Evolutionary conservation across 345 rosid genomes (phyloP).

Genomic region (Gossypium thurberi): DNA sequence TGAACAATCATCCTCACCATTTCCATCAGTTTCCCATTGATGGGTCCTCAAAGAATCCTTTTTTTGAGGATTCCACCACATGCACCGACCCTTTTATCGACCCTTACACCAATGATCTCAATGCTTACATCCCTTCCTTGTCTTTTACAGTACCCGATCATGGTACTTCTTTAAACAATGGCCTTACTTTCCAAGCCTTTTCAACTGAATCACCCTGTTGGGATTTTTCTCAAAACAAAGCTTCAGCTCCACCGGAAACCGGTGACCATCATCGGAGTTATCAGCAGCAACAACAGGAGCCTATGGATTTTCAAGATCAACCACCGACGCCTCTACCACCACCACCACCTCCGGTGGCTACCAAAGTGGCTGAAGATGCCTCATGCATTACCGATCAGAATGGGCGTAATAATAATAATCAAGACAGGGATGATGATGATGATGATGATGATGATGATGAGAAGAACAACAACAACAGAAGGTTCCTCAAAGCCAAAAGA

Average conservation of each 20-base stretch:
- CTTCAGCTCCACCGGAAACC: not conserved
- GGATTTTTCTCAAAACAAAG: slow-evolving; percentile 13
- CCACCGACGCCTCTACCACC: not conserved
- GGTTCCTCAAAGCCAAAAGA: slow-evolving; percentile 17
- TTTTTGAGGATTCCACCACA: slow-evolving; percentile 6
- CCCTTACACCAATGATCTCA: slow-evolving; percentile 3
- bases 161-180: not conserved
- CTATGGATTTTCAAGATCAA: slow-evolving; percentile 9
- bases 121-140: slow-evolving; percentile 1
- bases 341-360: not conserved
- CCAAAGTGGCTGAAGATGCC: slow-evolving; percentile 14
- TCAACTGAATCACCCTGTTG: not conserved
- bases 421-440: not conserved
- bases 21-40: slow-evolving; percentile 12
- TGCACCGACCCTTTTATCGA: slow-evolving; percentile 13
- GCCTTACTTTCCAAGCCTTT: slow-evolving; percentile 14
- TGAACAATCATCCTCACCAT: slow-evolving; percentile 11
- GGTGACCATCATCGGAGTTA: not conserved
- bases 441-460: slow-evolving; percentile 1
- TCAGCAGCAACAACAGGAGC: not conserved
- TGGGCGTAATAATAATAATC: not conserved
- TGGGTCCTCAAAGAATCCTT: slow-evolving; percentile 18
- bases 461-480: slow-evolving; percentile 19
- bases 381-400: slow-evolving; percentile 17
- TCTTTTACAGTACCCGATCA: not conserved